Conservation (phyloP, 148 eudicot genomes). For the Rheum nobile region DNA sequence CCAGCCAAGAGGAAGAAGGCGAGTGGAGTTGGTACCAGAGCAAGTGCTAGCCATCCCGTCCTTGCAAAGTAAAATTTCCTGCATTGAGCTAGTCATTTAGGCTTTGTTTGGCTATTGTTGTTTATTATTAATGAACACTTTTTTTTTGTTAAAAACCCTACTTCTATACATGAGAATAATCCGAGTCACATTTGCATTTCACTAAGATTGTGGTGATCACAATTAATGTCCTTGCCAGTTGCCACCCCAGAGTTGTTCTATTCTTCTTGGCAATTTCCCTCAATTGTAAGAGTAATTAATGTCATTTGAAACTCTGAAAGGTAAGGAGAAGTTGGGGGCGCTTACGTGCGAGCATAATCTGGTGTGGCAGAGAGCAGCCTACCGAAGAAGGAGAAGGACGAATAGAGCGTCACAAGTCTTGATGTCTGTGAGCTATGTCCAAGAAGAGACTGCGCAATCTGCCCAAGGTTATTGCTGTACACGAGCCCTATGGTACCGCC, state of each 20-base stretch:
- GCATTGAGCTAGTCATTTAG: constrained; percentile 14
- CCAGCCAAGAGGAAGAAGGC: constrained; percentile 66
- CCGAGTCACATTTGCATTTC: no score
- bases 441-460: constrained; percentile 80
- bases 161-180: no score
- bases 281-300: not conserved
- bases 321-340: not conserved
- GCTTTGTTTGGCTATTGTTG: not conserved
- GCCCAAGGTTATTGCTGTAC: constrained; percentile 81
- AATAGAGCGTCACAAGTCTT: constrained; percentile 55
- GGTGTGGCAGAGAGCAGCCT: constrained; percentile 82
- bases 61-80: constrained; percentile 85
- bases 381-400: constrained; percentile 89
- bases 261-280: not conserved
- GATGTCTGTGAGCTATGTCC: constrained; percentile 48
- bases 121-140: no score
- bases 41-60: constrained; percentile 80
- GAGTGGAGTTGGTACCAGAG: constrained; percentile 58
- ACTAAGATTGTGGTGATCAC: no score
- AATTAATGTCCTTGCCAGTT: no score
- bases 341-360: constrained; percentile 67
- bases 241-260: not conserved
- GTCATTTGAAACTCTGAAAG: not conserved
- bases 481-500: constrained; percentile 95
- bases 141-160: no score